A percentile compares a stretch with the other conserved stretches of the same genome.
Conservation (phyloP, 2,329 filamentous ascomycete species). For the Fusarium sp. region DNA sequence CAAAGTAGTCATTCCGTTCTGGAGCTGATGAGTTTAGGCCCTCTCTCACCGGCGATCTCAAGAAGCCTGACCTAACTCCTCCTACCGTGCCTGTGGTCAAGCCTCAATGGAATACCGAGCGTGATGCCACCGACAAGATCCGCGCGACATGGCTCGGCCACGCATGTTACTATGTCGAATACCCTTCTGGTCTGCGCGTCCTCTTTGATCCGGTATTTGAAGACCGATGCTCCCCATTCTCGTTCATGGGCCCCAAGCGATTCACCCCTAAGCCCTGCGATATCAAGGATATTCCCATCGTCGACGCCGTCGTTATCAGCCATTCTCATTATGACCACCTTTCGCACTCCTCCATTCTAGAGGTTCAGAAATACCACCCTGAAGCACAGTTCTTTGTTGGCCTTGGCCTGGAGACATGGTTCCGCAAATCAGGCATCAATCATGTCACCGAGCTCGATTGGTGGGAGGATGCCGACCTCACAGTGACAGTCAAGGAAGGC, state of each 20-base stretch:
- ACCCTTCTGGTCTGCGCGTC: conserved; percentile 84
- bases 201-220: conserved; percentile 96
- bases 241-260: conserved; percentile 76
- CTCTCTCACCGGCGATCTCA: conserved; percentile 54
- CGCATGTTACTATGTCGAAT: conserved; percentile 93
- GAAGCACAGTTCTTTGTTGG: conserved; percentile 90
- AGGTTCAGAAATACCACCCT: conserved; percentile 77
- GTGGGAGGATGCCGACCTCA: conserved; percentile 89
- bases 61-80: conserved; percentile 68
- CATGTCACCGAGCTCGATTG: conserved; percentile 93
- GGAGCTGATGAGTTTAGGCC: conserved; percentile 47
- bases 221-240: conserved; percentile 82
- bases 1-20: not conserved
- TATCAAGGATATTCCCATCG: conserved; percentile 78
- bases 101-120: conserved; percentile 73
- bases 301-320: conserved; percentile 83
- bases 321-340: conserved; percentile 96
- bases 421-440: conserved; percentile 73
- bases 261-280: conserved; percentile 82
- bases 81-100: conserved; percentile 74
- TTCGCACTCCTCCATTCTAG: conserved; percentile 77
- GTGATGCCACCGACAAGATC: conserved; percentile 67
- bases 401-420: conserved; percentile 85
- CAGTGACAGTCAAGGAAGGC: conserved; percentile 56
- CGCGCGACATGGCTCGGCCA: conserved; percentile 96